A percentile compares a stretch with the other conserved stretches of the same genome.
These are phyloP conservation scores for Coffea canephora DNA, from an alignment of 257 asterid species.

Conservation along the genomic window DNA sequence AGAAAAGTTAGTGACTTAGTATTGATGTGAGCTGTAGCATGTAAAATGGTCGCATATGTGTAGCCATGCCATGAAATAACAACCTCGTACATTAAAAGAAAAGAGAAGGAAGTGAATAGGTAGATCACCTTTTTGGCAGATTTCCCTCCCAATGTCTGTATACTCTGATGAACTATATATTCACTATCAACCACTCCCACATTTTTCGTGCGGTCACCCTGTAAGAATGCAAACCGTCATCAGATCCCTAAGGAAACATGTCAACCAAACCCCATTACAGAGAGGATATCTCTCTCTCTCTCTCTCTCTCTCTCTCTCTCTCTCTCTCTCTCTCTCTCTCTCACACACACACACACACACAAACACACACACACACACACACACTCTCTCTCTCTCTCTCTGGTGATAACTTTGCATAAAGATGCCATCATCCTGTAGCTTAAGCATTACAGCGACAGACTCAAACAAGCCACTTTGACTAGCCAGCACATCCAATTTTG, in stretches of 20 bases:
- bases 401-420: background rate
- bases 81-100: background rate
- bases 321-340: no score
- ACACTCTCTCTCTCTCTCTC: background rate
- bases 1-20: background rate
- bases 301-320: background rate
- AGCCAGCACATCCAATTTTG: background rate
- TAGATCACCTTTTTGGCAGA: slow-evolving; percentile 57
- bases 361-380: no score
- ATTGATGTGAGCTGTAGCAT: background rate
- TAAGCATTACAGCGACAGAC: background rate
- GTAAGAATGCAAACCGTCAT: slow-evolving; percentile 15
- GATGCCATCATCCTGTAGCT: background rate
- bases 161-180: slow-evolving; percentile 92
- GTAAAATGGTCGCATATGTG: background rate
- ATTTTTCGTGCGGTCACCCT: slow-evolving; percentile 89
- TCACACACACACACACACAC: no score
- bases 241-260: background rate
- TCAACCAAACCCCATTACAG: background rate
- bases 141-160: slow-evolving; percentile 90
- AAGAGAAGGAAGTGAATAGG: background rate
- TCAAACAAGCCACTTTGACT: background rate
- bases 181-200: slow-evolving; percentile 97
- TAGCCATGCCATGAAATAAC: background rate
- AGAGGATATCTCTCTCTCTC: background rate